These are phyloP conservation scores for Eragrostis curvula DNA, from an alignment of 176 grass and related monocot species.

Conservation along the genomic window DNA sequence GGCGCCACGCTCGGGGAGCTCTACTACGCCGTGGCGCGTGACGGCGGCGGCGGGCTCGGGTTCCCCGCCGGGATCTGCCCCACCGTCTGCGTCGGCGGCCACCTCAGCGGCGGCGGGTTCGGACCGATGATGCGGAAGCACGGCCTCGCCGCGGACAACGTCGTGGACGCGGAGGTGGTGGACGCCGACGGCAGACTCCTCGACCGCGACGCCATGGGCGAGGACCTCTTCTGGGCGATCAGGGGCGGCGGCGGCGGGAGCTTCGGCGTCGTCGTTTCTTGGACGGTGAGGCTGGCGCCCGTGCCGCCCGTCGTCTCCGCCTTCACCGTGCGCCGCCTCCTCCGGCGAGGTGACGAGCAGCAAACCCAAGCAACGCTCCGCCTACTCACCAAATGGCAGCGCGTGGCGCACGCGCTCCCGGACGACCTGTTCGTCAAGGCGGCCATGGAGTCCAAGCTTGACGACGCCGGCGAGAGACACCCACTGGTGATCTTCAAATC, in stretches of 20 bases:
- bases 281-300: slow-evolving; percentile 56
- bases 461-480: slow-evolving; percentile 13
- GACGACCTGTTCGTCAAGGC: slow-evolving; percentile 62
- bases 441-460: slow-evolving; percentile 36
- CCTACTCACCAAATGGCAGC: slow-evolving; percentile 63
- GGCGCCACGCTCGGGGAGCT: slow-evolving; percentile 63
- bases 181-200: slow-evolving; percentile 56
- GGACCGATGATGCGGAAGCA: slow-evolving; percentile 55
- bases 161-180: slow-evolving; percentile 55
- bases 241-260: slow-evolving; percentile 67
- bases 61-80: slow-evolving; percentile 64
- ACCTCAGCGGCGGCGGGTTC: slow-evolving; percentile 64
- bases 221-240: slow-evolving; percentile 70
- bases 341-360: background rate
- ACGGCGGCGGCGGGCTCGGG: slow-evolving; percentile 27
- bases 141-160: slow-evolving; percentile 60
- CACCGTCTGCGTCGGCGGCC: slow-evolving; percentile 61
- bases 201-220: slow-evolving; percentile 49
- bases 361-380: background rate
- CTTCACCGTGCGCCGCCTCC: slow-evolving; percentile 44
- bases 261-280: slow-evolving; percentile 68
- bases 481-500: slow-evolving; percentile 55
- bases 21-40: slow-evolving; percentile 50
- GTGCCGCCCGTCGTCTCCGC: slow-evolving; percentile 50
- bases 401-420: slow-evolving; percentile 59